phyloP scores from a whole-genome alignment of 495 filamentous ascomycete species.

The Trichoderma virens region DNA sequence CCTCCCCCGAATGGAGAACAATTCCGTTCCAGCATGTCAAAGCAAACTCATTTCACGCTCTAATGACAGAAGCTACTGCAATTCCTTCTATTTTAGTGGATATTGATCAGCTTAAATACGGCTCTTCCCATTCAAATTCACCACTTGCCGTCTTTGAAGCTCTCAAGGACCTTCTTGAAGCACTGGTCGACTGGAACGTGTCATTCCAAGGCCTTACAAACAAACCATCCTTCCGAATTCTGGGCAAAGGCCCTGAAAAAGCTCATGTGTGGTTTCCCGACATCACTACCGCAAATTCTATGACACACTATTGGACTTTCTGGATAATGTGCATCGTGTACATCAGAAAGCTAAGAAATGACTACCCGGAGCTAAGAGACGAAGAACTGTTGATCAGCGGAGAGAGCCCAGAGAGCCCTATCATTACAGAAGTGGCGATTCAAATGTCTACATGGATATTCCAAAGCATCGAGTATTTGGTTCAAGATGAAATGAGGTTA shows the following conservation, averaged over 20 bases:
- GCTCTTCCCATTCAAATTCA: background rate
- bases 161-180: conserved; percentile 12
- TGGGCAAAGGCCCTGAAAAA: conserved; percentile 5
- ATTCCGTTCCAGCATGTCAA: conserved; percentile 22
- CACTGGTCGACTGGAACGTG: conserved; percentile 13
- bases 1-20: conserved; percentile 20
- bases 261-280: conserved; percentile 24
- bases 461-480: conserved; percentile 30
- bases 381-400: background rate
- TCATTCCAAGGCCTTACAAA: conserved; percentile 1
- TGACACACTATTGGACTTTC: conserved; percentile 32
- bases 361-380: conserved; percentile 10
- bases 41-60: conserved; percentile 25
- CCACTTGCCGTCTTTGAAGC: conserved; percentile 7
- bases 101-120: conserved; percentile 9
- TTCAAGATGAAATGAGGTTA: conserved; percentile 34
- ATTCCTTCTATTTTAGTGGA: conserved; percentile 24
- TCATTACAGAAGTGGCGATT: conserved; percentile 9
- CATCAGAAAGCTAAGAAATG: conserved; percentile 16
- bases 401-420: background rate
- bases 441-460: conserved; percentile 23
- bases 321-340: conserved; percentile 25
- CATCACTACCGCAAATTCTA: conserved; percentile 29
- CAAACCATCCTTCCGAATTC: conserved; percentile 6
- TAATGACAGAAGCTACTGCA: conserved; percentile 20